A percentile compares a stretch with the other conserved stretches of the same genome.
Evolutionary conservation across 495 filamentous ascomycete species (phyloP).

Genomic region (Talaromyces liani): DNA sequence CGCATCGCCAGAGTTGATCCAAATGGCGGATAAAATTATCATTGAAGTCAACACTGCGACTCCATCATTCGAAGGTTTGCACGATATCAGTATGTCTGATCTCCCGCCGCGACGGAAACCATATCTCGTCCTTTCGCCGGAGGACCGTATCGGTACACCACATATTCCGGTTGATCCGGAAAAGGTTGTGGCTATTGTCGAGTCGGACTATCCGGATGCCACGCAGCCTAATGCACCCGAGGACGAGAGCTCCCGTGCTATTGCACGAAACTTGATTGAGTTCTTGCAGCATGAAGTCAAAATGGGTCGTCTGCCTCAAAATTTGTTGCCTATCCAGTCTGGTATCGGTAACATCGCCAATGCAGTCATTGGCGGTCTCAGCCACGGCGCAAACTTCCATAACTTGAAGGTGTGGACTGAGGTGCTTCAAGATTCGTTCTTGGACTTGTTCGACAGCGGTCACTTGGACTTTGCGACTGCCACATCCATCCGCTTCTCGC

Average conservation of each 20-base stretch:
- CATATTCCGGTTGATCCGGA: slow-evolving; percentile 87
- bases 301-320: slow-evolving; percentile 67
- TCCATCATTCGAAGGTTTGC: slow-evolving; percentile 80
- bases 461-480: slow-evolving; percentile 87
- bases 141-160: slow-evolving; percentile 75
- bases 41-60: slow-evolving; percentile 88
- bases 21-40: slow-evolving; percentile 88
- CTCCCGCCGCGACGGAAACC: slow-evolving; percentile 76
- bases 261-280: slow-evolving; percentile 77
- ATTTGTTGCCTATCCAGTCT: slow-evolving; percentile 76
- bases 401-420: slow-evolving; percentile 92
- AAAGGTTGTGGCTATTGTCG: slow-evolving; percentile 78
- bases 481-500: slow-evolving; percentile 86
- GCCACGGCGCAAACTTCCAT: slow-evolving; percentile 70
- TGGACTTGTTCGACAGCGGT: slow-evolving; percentile 88
- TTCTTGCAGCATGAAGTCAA: slow-evolving; percentile 78
- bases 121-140: slow-evolving; percentile 71
- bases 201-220: slow-evolving; percentile 78
- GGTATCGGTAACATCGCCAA: slow-evolving; percentile 96
- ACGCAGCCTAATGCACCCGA: slow-evolving; percentile 70
- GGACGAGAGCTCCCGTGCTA: slow-evolving; percentile 62
- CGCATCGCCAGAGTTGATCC: slow-evolving; percentile 77
- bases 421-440: slow-evolving; percentile 88
- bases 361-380: slow-evolving; percentile 79
- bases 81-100: slow-evolving; percentile 86